Evolutionary conservation across 257 asterid genomes (phyloP).

Genomic region (Solanum bukasovii): DNA sequence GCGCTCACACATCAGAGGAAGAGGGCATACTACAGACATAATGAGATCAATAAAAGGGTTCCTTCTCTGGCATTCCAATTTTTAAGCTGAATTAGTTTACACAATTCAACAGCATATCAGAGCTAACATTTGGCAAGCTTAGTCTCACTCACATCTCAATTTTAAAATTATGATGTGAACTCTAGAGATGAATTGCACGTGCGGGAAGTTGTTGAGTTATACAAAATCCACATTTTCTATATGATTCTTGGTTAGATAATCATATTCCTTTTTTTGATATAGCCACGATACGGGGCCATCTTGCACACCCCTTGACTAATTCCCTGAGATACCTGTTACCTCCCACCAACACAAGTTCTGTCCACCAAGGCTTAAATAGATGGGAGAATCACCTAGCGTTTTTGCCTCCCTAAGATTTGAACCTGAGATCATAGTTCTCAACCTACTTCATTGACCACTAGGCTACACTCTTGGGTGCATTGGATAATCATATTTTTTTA

Average conservation of each 20-base stretch:
- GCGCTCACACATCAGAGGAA: not conserved
- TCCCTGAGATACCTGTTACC: not conserved
- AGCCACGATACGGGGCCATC: not conserved
- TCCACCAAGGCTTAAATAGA: not conserved
- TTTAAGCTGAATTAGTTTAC: not conserved
- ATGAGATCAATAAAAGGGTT: not conserved
- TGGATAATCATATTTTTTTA: not conserved
- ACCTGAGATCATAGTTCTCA: not conserved
- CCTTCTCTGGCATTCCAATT: not conserved
- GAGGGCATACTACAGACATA: not conserved
- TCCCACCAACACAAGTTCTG: not conserved
- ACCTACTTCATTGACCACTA: not conserved
- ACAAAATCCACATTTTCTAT: not conserved
- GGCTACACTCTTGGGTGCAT: not conserved
- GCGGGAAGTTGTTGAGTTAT: not conserved
- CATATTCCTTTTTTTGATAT: not conserved
- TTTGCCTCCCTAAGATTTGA: not conserved
- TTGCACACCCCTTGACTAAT: not conserved
- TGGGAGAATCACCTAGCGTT: not conserved
- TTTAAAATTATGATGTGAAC: not conserved
- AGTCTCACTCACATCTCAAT: not conserved
- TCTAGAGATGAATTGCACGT: not conserved
- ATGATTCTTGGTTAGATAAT: not conserved
- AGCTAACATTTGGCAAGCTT: not conserved
- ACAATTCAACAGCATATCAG: not conserved